These are phyloP conservation scores for Syncephalastrum monosporum DNA, from an alignment of 371 early-diverging fungal genomes.

Conservation along the genomic window DNA sequence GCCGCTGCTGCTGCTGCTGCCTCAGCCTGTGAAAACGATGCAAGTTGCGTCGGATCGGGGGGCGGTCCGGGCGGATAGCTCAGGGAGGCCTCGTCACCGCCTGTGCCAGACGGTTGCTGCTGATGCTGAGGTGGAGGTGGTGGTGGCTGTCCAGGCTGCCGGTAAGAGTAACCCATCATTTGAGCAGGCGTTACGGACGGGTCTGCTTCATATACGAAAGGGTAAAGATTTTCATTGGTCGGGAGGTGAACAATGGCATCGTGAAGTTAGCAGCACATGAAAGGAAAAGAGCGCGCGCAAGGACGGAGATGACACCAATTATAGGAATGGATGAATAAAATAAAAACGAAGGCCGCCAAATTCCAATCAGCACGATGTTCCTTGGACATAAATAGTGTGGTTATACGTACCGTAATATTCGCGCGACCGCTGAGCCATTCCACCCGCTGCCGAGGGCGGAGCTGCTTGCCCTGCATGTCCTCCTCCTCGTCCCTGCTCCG, in stretches of 20 bases:
- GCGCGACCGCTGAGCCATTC: constrained; percentile 5
- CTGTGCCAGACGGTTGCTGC: background rate
- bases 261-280: background rate
- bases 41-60: background rate
- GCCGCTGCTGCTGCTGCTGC: constrained; percentile 7
- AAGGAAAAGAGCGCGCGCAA: constrained; percentile 6
- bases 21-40: background rate
- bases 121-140: constrained; percentile 3
- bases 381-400: background rate
- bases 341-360: background rate
- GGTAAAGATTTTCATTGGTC: background rate
- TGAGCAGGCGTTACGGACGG: constrained; percentile 16
- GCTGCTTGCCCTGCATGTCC: no score
- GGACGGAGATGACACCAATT: constrained; percentile 7
- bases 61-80: constrained; percentile 5
- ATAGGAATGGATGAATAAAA: background rate
- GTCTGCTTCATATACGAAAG: constrained; percentile 6
- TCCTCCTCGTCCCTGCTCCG: no score
- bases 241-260: background rate
- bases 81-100: constrained; percentile 3
- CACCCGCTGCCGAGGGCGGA: no score
- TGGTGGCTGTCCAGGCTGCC: constrained; percentile 2
- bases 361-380: no score
- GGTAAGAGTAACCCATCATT: constrained; percentile 21
- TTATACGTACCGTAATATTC: constrained; percentile 16